These are phyloP conservation scores for Xylaria sp. DNA, from an alignment of 2,329 filamentous ascomycete genomes.

Conservation along the genomic window DNA sequence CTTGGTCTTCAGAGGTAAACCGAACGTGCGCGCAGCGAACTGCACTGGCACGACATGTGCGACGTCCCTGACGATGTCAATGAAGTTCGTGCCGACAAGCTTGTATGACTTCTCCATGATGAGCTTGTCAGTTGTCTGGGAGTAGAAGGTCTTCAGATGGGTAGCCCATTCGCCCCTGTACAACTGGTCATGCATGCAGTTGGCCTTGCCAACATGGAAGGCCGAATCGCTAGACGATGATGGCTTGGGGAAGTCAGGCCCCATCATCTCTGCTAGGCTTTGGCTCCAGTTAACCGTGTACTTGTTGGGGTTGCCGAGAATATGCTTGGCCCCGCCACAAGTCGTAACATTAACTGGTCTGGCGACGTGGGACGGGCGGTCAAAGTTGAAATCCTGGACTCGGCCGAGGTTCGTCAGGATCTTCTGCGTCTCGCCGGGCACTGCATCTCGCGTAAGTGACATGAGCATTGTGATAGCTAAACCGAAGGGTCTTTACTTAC, in stretches of 20 bases:
- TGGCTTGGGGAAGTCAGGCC: conserved; percentile 51
- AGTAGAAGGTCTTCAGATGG: conserved; percentile 64
- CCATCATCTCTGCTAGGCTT: conserved; percentile 71
- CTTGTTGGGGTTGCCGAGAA: conserved; percentile 69
- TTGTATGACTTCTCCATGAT: conserved; percentile 73
- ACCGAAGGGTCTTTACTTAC: conserved; percentile 34
- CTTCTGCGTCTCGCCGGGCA: conserved; percentile 76
- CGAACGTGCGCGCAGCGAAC: conserved; percentile 72
- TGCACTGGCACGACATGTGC: conserved; percentile 74
- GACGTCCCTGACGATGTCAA: conserved; percentile 77
- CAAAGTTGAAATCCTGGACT: conserved; percentile 75
- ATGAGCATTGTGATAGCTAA: fast-evolving
- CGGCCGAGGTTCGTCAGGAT: conserved; percentile 76
- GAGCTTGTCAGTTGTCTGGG: conserved; percentile 69
- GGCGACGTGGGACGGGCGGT: conserved; percentile 65
- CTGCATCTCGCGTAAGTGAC: conserved; percentile 50
- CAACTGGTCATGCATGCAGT: conserved; percentile 67
- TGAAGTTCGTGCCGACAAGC: conserved; percentile 69
- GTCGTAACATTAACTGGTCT: conserved; percentile 68
- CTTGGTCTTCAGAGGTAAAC: conserved; percentile 72
- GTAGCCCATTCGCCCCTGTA: conserved; percentile 61
- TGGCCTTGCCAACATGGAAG: conserved; percentile 61
- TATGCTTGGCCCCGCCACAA: conserved; percentile 68
- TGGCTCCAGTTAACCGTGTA: conserved; percentile 75
- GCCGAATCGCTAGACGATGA: conserved; percentile 63